phyloP scores from a whole-genome alignment of 1,284 basidiomycete genomes.

The Marasmius oreades region DNA sequence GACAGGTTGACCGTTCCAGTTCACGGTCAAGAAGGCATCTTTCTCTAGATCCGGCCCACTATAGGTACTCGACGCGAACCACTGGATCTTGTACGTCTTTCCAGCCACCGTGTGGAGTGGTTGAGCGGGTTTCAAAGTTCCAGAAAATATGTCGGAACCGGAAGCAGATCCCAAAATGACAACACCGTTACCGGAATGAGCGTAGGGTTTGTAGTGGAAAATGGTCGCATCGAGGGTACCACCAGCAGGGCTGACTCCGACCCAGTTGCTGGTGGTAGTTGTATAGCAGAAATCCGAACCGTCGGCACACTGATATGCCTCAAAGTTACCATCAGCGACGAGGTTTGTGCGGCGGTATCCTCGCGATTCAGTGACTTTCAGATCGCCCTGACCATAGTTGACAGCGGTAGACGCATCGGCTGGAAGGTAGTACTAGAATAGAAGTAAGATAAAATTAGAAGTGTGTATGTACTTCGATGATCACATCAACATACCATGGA shows the following conservation, averaged over 20 bases:
- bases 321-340: conserved; percentile 18
- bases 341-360: conserved; percentile 18
- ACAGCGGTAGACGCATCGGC: conserved; percentile 23
- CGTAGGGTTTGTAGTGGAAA: conserved; percentile 26
- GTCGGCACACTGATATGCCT: conserved; percentile 13
- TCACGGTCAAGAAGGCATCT: conserved; percentile 22
- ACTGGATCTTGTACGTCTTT: conserved; percentile 22
- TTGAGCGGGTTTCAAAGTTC: conserved; percentile 21
- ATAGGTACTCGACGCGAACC: conserved; percentile 25
- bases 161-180: conserved; percentile 25
- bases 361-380: conserved; percentile 21
- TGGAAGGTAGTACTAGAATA: conserved; percentile 21
- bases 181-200: conserved; percentile 25
- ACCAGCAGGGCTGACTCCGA: conserved; percentile 21
- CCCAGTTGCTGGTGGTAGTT: conserved; percentile 23
- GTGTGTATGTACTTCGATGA: background rate
- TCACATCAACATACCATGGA: conserved; percentile 18
- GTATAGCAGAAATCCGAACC: conserved; percentile 26
- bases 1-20: background rate
- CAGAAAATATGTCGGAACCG: conserved; percentile 22
- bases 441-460: background rate
- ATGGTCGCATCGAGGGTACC: conserved; percentile 27
- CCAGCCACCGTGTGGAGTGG: conserved; percentile 23
- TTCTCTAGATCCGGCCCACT: conserved; percentile 19
- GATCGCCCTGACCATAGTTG: conserved; percentile 21